Base-by-base conservation (phyloP, 2,329 filamentous ascomycete species). In the Colletotrichum scovillei region DNA sequence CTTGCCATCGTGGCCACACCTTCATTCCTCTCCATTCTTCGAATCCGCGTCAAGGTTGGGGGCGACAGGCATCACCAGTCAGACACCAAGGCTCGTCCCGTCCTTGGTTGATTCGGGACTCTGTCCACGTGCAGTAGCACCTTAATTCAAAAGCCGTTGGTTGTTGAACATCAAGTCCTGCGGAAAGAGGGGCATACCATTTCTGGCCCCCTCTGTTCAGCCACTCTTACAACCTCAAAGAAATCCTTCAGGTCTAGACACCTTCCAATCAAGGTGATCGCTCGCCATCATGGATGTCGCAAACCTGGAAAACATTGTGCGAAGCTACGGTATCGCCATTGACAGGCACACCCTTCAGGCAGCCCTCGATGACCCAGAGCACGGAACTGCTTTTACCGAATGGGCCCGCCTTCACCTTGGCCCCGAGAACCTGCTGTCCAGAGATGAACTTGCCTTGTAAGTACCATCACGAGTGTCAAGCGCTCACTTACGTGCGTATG, bases 401-500 rank as follows among this genome's bases (percentile, higher is more conserved):
- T 91, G 89, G 89, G 85, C 86, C 19, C 78, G 82, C 32, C 78
- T 83, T 75, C 86, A 89, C 77, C 81, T 91, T 42, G 80, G 80
- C 14, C 77, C 81, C 2, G 88, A 90, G 74, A 89, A 87, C 30
- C 82, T 91, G 14, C 81, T 91, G 53, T 87, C 86, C 56, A 82
- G 81, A 68, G 87, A 90, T 76, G 89, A 91, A 80, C 81, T 89
- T 72, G 83, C 84, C 59, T 78, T 88, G 89, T 91, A 81, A 80
- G 84, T 77, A 24, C 22, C 58, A 38, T 52, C 14, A 49, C 12
- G 53, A 30, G 19, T 22, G 12, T 14, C n/a, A 11, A 30, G 59
- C 9, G 16, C 35, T 55, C 26, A 24, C n/a, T 55, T 24, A 14
- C 8, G 19, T 22, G 16, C 55, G 4, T n/a, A 59, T 49, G 49